Percentiles rank a stretch among this genome's conserved stretches.
Conservation (phyloP, 2,329 filamentous ascomycete species). For the Raffaelea albimanens region DNA sequence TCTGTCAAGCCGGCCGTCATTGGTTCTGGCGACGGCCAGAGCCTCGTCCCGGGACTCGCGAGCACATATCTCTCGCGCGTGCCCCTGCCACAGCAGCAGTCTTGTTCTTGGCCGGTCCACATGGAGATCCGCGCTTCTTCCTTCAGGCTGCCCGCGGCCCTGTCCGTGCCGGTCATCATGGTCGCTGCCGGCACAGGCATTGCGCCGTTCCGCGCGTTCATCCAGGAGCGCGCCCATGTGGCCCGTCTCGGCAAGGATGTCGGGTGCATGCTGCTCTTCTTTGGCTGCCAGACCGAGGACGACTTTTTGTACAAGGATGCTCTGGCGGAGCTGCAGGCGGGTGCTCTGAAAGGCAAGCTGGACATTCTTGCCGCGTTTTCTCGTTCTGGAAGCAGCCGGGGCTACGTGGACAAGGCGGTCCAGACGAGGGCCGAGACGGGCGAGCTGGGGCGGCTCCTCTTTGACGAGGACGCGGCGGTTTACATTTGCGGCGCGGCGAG, state of each 20-base stretch:
- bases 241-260: background rate
- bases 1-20: background rate
- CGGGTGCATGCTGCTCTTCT: background rate
- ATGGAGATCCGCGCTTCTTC: background rate
- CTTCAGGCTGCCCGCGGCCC: background rate
- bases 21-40: no score
- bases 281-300: background rate
- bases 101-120: background rate
- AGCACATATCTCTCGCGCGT: background rate
- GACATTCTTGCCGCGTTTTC: background rate
- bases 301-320: background rate
- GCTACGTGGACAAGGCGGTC: background rate
- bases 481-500: background rate
- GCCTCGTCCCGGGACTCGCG: no score
- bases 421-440: background rate
- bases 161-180: background rate
- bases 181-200: background rate
- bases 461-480: background rate
- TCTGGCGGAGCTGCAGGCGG: background rate
- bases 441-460: background rate
- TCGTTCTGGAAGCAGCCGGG: background rate
- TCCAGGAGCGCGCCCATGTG: background rate
- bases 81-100: background rate
- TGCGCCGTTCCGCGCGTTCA: background rate
- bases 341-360: background rate